These are phyloP conservation scores for Lecanosticta acicola DNA, from an alignment of 2,329 filamentous ascomycete species.

Conservation along the genomic window DNA sequence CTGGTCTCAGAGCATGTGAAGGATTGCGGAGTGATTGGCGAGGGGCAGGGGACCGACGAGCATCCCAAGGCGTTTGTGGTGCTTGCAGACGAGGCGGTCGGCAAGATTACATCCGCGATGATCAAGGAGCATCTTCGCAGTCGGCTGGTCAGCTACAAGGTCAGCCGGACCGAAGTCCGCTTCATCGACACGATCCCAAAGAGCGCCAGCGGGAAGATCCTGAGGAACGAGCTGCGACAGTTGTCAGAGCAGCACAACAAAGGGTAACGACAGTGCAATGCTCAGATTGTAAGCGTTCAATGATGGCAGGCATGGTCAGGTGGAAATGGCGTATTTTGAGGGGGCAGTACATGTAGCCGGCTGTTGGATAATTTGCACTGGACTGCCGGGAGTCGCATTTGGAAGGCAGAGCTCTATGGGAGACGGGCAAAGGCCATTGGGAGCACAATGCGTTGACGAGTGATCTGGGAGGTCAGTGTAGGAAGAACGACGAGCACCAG, in stretches of 20 bases:
- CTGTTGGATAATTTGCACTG: too few species aligned
- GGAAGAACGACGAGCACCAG: too few species aligned
- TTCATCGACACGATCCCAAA: conserved; percentile 31
- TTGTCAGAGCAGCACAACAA: conserved; percentile 7
- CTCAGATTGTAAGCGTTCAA: too few species aligned
- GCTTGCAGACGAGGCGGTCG: conserved; percentile 1
- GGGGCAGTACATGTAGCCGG: too few species aligned
- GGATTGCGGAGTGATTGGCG: conserved; percentile 28
- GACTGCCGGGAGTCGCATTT: too few species aligned
- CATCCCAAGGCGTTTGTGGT: conserved; percentile 23
- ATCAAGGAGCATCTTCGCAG: conserved; percentile 29
- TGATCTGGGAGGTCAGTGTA: too few species aligned
- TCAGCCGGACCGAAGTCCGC: conserved; percentile 16
- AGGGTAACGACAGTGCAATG: too few species aligned
- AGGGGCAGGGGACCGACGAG: conserved; percentile 14
- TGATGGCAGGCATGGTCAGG: too few species aligned
- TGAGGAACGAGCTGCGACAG: conserved; percentile 20
- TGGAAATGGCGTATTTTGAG: too few species aligned
- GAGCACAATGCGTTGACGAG: too few species aligned
- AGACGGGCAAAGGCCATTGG: too few species aligned
- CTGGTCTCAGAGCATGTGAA: conserved; percentile 21
- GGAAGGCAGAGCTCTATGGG: too few species aligned
- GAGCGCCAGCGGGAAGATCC: conserved; percentile 30
- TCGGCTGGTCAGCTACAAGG: conserved; percentile 36
- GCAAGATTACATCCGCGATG: conserved; percentile 16